phyloP scores from a whole-genome alignment of 768 basidiomycete genomes.

The Dioszegia crocea region DNA sequence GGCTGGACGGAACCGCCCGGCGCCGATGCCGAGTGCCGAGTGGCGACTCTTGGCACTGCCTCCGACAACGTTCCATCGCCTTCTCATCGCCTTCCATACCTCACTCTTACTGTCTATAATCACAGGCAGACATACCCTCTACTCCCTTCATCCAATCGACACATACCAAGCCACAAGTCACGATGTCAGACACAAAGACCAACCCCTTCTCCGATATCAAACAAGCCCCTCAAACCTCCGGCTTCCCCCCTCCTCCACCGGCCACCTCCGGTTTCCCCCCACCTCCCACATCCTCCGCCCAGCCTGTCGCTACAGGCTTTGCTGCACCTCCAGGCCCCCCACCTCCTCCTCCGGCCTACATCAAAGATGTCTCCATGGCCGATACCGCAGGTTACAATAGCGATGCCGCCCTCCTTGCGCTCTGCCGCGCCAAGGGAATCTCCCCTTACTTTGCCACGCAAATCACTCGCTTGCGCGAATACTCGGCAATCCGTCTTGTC shows the following conservation, averaged over 20 bases:
- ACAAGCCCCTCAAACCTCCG: no score
- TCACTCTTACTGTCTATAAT: no score
- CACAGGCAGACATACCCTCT: no score
- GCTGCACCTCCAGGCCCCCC: background rate
- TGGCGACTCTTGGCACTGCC: no score
- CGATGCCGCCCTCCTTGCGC: conserved; percentile 18
- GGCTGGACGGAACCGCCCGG: no score
- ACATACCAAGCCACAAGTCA: no score
- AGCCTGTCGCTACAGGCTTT: background rate
- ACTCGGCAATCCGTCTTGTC: conserved; percentile 20
- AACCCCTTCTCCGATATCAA: no score
- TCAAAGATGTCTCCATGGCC: conserved; percentile 25
- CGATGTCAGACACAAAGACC: no score
- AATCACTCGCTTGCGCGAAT: conserved; percentile 20
- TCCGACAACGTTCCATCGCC: no score
- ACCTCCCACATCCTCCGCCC: background rate
- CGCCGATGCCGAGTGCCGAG: no score
- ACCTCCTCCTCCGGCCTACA: conserved; percentile 20
- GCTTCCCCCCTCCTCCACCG: background rate
- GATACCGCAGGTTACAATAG: conserved; percentile 21
- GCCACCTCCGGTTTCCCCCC: background rate
- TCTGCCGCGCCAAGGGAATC: conserved; percentile 18
- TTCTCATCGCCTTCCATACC: no score
- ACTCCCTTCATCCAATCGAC: no score
- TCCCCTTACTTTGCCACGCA: conserved; percentile 27